Percentiles rank a stretch among this genome's conserved stretches.
Evolutionary conservation across 2,329 filamentous ascomycete genomes (phyloP).

Genomic region (Hypoxylon sp.): DNA sequence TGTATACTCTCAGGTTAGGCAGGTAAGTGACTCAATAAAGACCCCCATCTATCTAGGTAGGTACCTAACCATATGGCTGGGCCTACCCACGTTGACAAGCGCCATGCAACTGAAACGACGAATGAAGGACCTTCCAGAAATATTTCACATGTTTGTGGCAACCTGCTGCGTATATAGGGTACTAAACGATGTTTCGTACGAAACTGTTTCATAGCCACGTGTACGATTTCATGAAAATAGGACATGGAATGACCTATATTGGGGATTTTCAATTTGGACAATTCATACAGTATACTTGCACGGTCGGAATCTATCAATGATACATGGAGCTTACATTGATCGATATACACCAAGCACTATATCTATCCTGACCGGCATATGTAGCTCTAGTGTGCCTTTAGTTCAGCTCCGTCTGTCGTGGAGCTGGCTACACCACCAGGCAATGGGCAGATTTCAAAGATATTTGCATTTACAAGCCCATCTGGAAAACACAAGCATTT

Average conservation of each 20-base stretch:
- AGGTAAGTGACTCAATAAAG: too few relatives aligned
- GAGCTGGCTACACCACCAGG: background rate
- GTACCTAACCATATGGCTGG: too few relatives aligned
- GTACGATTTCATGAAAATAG: conserved; percentile 29
- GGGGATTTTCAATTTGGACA: background rate
- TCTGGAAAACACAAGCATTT: too few relatives aligned
- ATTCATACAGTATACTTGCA: background rate
- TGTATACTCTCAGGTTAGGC: too few relatives aligned
- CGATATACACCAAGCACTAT: background rate
- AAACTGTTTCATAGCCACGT: conserved; percentile 39
- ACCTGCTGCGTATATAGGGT: conserved; percentile 5
- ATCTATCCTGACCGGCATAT: conserved; percentile 22
- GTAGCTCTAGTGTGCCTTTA: conserved; percentile 11
- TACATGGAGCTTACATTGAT: background rate
- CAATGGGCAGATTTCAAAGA: background rate
- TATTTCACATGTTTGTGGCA: conserved; percentile 31
- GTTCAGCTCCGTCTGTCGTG: conserved; percentile 1
- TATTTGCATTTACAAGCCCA: background rate
- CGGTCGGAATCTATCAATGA: background rate
- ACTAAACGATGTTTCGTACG: conserved; percentile 12
- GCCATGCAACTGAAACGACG: background rate
- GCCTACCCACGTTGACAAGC: too few relatives aligned
- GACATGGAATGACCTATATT: background rate
- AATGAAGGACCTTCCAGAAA: conserved; percentile 13
- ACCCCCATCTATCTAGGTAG: too few relatives aligned